phyloP scores from a whole-genome alignment of 176 grass and related monocot species.

The Oryza officinalis region DNA sequence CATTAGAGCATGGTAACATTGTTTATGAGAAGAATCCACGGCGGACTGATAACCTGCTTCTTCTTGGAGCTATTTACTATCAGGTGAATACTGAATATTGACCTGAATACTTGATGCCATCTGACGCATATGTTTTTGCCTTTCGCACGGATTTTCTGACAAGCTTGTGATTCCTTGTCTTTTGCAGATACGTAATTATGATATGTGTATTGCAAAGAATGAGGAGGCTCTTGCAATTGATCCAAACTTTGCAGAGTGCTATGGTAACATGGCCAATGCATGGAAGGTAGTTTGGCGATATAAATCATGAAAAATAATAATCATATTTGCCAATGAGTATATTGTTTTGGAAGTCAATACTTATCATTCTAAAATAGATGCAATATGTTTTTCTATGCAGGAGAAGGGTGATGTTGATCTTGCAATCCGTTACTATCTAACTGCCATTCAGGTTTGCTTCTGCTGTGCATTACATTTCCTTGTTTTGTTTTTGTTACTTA shows the following conservation, averaged over 20 bases:
- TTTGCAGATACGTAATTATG: slow-evolving; percentile 79
- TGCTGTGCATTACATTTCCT: slow-evolving; percentile 10
- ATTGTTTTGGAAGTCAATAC: not conserved
- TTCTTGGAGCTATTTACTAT: slow-evolving; percentile 83
- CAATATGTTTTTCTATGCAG: slow-evolving; percentile 44
- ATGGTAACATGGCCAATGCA: slow-evolving; percentile 99
- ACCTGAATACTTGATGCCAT: not conserved
- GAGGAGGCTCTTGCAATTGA: slow-evolving; percentile 94
- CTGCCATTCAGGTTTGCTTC: slow-evolving; percentile 78
- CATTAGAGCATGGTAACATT: slow-evolving; percentile 61
- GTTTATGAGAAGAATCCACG: slow-evolving; percentile 67
- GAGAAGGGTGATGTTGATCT: slow-evolving; percentile 94
- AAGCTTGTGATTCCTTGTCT: slow-evolving; percentile 7
- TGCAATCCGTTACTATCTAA: slow-evolving; percentile 88
- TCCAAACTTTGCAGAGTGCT: slow-evolving; percentile 90
- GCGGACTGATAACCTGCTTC: slow-evolving; percentile 82
- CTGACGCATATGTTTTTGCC: not conserved
- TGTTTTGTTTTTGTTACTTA: not conserved
- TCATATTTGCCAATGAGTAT: not conserved
- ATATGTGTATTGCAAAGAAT: slow-evolving; percentile 93
- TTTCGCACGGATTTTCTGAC: not conserved
- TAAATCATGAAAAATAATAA: not conserved
- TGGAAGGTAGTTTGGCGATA: slow-evolving; percentile 78
- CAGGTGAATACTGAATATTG: slow-evolving; percentile 51
- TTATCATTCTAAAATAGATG: not conserved